Evolutionary conservation across 2,329 filamentous ascomycete genomes (phyloP), one percentile per base, ranked within the genome.

Genomic region (Hypoxylon rubiginosum): DNA sequence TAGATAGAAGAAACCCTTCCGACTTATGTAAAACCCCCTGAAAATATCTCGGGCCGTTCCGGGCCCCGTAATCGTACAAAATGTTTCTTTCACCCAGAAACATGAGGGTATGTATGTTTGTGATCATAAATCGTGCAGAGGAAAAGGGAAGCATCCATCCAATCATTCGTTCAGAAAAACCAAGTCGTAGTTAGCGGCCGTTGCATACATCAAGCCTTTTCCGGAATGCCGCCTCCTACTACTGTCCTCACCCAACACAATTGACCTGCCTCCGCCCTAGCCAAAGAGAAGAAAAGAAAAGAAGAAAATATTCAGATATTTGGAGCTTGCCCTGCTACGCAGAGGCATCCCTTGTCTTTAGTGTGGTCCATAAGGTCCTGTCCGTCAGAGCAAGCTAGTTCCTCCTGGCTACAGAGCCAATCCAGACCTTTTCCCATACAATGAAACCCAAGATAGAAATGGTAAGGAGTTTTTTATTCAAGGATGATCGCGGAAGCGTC

Each of bases 51-150:
- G 26, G 26, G 39, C 56, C 46, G 41, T 21, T 36, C 24, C 4
- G 51, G 59, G 58, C 45, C 28, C 30, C 32, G 24, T 32, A 55
- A 55, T 53, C 64, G 64, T 69, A 69, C 67, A 69, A 69, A 39
- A 62, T 43, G 45, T 50, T 53, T 39, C 54, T 48, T 43, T 43
- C 53, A 45, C 60, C 61, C 59, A 55, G 46, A 62, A 64, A 46
- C 21, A 45, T 39, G 45, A 50, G 54, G 64, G 64, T 62, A 63
- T 64, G 36, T 61, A 59, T 54, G 63, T 61, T 61, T 58, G 55
- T 55, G 32, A 61, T 69, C 67, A 49, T 69, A 64, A 69, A 64
- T 69, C 67, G 50, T 69, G 64, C 45, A 52, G 51, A 62, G 15
- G 15, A 28, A 19, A 19, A 55, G 30, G 41, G 54, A 59, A 48